A percentile compares a stretch with the other conserved stretches of the same genome.
These are phyloP conservation scores for Skeletonema menzelii DNA, from an alignment of 108 stramenopile genomes.

Conservation along the genomic window DNA sequence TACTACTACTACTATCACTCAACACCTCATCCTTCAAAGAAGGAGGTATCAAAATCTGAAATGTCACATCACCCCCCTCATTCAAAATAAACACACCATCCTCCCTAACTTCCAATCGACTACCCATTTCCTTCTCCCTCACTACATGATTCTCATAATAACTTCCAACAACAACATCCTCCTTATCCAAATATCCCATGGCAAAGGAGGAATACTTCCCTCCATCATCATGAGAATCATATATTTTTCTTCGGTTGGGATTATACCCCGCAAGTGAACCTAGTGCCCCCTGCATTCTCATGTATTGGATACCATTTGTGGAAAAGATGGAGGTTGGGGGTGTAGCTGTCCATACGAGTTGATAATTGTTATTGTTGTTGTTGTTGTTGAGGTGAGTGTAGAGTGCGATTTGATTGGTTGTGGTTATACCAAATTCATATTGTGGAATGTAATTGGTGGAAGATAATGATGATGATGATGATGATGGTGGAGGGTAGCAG, in stretches of 20 bases:
- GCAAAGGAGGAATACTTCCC: not conserved
- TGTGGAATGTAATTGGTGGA: not conserved
- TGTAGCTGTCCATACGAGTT: not conserved
- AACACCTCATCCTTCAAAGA: not conserved
- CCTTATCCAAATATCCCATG: too few relatives aligned
- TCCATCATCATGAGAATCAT: not conserved
- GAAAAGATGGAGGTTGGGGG: not conserved
- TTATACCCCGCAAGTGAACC: not conserved
- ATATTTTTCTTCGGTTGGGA: not conserved
- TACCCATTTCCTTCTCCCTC: not conserved
- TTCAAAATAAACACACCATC: not conserved
- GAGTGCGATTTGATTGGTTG: not conserved
- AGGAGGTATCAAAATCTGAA: not conserved
- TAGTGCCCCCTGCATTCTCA: not conserved
- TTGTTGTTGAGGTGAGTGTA: not conserved
- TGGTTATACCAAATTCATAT: slow-evolving; percentile 4
- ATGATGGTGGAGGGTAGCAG: not conserved
- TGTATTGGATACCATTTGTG: not conserved
- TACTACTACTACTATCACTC: too few relatives aligned
- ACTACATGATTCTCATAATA: not conserved
- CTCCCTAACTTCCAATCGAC: not conserved
- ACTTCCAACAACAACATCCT: too few relatives aligned
- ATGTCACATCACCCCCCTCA: not conserved
- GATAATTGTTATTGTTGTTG: not conserved
- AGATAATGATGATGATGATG: not conserved